These are phyloP conservation scores for Pseudogymnoascus sp. DNA, from an alignment of 2,329 filamentous ascomycete species.

Conservation along the genomic window DNA sequence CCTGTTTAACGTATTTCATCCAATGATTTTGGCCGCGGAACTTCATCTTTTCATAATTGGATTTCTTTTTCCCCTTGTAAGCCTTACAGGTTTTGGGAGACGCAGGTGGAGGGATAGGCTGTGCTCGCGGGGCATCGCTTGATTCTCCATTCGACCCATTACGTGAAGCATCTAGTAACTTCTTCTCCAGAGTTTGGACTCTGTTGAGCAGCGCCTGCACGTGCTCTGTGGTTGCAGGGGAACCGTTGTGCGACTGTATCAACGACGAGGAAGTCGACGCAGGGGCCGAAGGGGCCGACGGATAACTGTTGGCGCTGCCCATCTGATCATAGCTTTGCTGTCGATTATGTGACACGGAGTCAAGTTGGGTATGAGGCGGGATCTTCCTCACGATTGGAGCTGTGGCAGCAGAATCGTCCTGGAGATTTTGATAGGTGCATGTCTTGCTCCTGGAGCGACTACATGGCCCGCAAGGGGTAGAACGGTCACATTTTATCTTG, in stretches of 20 bases:
- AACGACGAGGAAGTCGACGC: neutral
- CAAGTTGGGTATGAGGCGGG: neutral
- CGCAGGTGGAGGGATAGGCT: neutral
- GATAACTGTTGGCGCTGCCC: neutral
- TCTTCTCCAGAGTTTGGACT: slow-evolving; percentile 9
- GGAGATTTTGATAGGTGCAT: slow-evolving; percentile 27
- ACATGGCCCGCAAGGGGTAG: slow-evolving; percentile 33
- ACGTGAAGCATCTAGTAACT: neutral
- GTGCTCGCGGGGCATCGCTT: neutral
- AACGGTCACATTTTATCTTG: slow-evolving; percentile 39
- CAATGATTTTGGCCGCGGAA: slow-evolving; percentile 23
- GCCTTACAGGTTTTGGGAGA: neutral
- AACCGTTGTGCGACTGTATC: neutral
- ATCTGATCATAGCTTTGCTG: neutral
- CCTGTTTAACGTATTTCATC: slow-evolving; percentile 20
- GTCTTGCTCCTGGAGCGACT: slow-evolving; percentile 23
- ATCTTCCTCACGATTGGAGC: neutral
- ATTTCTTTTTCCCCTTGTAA: neutral
- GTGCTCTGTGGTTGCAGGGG: slow-evolving; percentile 1
- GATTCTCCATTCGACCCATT: neutral
- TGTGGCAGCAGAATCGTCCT: slow-evolving; percentile 5
- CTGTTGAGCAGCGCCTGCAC: neutral
- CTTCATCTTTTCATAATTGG: slow-evolving; percentile 17
- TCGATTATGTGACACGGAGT: neutral
- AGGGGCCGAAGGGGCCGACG: neutral